phyloP scores from a whole-genome alignment of 306 rosid genomes.

The Sesbania bispinosa region DNA sequence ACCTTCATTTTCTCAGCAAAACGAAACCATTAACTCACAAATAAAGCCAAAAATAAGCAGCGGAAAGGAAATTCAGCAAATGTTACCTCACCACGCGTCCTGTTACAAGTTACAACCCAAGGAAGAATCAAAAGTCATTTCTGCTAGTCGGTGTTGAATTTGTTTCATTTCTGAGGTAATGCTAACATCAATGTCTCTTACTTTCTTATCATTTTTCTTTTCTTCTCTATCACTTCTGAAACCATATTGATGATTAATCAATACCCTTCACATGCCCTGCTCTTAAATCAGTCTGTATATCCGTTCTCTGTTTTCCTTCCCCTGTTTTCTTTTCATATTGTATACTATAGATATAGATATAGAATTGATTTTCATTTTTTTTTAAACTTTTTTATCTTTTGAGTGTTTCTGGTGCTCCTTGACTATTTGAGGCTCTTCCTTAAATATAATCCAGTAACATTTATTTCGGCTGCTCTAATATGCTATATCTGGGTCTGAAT shows the following conservation, averaged over 20 bases:
- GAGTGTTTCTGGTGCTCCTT: not conserved
- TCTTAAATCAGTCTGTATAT: not conserved
- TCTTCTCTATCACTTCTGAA: not conserved
- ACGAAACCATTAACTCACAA: not conserved
- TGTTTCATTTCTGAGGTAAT: constrained; percentile 2
- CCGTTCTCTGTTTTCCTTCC: not conserved
- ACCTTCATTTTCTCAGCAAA: not conserved
- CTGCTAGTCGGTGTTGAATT: constrained; percentile 15
- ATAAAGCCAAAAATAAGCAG: too few relatives aligned
- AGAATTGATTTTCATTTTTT: not conserved
- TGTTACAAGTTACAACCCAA: too few relatives aligned
- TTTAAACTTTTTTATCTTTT: not conserved
- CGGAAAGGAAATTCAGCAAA: not conserved
- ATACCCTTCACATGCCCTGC: not conserved
- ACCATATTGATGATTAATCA: not conserved
- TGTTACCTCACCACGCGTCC: not conserved
- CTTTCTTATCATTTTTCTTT: not conserved
- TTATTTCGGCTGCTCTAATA: not conserved
- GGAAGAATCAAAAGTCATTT: constrained; percentile 18
- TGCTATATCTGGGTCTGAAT: not conserved
- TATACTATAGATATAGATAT: not conserved
- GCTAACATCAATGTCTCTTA: not conserved
- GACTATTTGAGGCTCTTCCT: not conserved
- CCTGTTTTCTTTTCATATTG: not conserved
- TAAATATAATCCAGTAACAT: not conserved